Percentiles rank a stretch among this genome's conserved stretches.
phyloP scores from a whole-genome alignment of 1,284 basidiomycete species.

The Puccinia sorghi region DNA sequence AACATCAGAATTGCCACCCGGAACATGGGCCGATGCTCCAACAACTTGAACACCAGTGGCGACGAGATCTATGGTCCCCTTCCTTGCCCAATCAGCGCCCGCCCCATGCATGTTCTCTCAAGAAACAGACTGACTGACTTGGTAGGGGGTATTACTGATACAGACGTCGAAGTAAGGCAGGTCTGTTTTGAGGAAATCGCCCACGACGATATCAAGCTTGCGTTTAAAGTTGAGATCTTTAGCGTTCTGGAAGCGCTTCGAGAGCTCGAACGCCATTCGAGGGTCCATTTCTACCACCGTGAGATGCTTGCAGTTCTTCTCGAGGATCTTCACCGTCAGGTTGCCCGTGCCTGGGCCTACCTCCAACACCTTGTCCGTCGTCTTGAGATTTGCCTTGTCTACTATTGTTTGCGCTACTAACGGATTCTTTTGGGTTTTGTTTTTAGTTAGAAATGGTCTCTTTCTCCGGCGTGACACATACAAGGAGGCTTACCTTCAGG shows the following conservation, averaged over 20 bases:
- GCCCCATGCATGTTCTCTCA: too few species aligned
- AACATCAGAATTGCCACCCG: constrained; percentile 98
- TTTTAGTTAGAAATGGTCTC: neutral
- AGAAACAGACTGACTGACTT: constrained; percentile 60
- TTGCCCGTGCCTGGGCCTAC: constrained; percentile 99
- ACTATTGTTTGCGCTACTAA: constrained; percentile 54
- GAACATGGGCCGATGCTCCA: constrained; percentile 91
- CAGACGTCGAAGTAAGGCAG: constrained; percentile 98
- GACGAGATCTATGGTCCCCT: constrained; percentile 74
- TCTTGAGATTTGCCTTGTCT: constrained; percentile 81
- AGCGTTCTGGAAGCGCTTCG: constrained; percentile 83
- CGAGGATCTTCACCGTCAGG: constrained; percentile 87
- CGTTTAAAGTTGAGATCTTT: constrained; percentile 61
- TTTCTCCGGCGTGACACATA: constrained; percentile 59
- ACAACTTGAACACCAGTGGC: constrained; percentile 91
- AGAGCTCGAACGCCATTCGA: constrained; percentile 95
- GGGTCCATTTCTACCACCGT: constrained; percentile 98
- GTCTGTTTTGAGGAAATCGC: constrained; percentile 95
- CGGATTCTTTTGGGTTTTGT: constrained; percentile 32
- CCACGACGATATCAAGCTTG: constrained; percentile 83
- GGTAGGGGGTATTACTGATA: constrained; percentile 98
- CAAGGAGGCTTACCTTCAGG: constrained; percentile 78
- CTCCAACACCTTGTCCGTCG: constrained; percentile 93
- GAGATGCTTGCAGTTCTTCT: constrained; percentile 82
- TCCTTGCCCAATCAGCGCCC: too few species aligned